A percentile compares a stretch with the other conserved stretches of the same genome.
phyloP scores from a whole-genome alignment of 2,329 filamentous ascomycete genomes.

The Fusarium albosuccineum region DNA sequence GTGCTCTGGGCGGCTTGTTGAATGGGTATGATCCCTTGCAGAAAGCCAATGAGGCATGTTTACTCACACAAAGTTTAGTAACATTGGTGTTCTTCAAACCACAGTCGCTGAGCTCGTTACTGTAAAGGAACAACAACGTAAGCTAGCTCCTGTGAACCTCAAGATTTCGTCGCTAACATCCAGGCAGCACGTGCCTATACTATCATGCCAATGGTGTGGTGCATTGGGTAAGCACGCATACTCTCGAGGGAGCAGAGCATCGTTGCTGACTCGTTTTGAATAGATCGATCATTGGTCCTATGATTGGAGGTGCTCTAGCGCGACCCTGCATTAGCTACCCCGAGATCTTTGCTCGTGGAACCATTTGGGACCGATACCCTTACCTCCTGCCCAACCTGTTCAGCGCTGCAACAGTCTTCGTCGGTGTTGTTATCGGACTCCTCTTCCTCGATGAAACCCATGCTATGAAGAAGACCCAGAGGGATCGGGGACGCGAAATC shows the following conservation, averaged over 20 bases:
- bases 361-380: constrained; percentile 87
- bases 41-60: constrained; percentile 14
- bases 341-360: constrained; percentile 75
- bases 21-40: constrained; percentile 79
- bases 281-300: constrained; percentile 91
- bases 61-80: constrained; percentile 63
- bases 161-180: constrained; percentile 42
- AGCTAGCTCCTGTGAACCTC: constrained; percentile 50
- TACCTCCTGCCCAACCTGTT: constrained; percentile 95
- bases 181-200: constrained; percentile 86
- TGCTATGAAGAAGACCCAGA: constrained; percentile 79
- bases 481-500: constrained; percentile 81
- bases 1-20: constrained; percentile 88
- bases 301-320: constrained; percentile 90
- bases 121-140: constrained; percentile 91
- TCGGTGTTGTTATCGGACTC: constrained; percentile 82
- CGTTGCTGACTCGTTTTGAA: constrained; percentile 45
- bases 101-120: constrained; percentile 95
- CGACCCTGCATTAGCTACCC: constrained; percentile 89
- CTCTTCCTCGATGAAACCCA: constrained; percentile 97
- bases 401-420: constrained; percentile 81
- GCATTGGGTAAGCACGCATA: constrained; percentile 76
- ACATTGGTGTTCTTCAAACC: constrained; percentile 95
- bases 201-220: constrained; percentile 99
- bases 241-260: not conserved